Conservation (phyloP, 306 rosid genomes). For the Lathyrus tuberosus region DNA sequence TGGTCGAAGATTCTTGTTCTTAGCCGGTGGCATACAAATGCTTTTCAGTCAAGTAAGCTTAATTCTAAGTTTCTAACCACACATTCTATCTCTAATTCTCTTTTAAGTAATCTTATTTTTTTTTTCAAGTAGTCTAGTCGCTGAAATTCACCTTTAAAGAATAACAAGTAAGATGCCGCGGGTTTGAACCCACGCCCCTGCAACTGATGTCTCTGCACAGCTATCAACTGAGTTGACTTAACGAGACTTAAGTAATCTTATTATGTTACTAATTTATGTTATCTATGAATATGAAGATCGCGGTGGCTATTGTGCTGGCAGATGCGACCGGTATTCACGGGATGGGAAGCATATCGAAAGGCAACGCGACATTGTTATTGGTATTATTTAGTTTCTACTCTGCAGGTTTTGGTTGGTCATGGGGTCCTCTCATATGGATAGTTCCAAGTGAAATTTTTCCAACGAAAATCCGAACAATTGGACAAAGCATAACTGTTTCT, state of each 20-base stretch:
- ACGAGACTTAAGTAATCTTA: not conserved
- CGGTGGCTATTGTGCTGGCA: constrained; percentile 51
- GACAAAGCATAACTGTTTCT: constrained; percentile 59
- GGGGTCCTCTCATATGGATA: constrained; percentile 72
- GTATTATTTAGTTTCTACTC: constrained; percentile 54
- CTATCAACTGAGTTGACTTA: no score
- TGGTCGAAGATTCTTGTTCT: constrained; percentile 66
- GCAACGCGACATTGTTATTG: constrained; percentile 44
- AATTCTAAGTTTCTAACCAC: not conserved
- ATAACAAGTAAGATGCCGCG: no score
- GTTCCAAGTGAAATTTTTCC: constrained; percentile 69
- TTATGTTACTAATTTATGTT: not conserved
- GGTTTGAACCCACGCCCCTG: no score
- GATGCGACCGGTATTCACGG: constrained; percentile 47
- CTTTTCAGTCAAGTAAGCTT: constrained; percentile 51
- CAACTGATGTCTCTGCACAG: no score
- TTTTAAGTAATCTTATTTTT: no score
- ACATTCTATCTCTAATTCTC: no score
- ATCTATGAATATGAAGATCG: constrained; percentile 38
- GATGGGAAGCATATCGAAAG: constrained; percentile 44
- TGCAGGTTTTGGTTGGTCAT: constrained; percentile 71
- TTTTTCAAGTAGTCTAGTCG: no score
- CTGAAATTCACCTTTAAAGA: no score
- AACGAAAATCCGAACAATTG: constrained; percentile 41
- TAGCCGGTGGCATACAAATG: constrained; percentile 67